Evolutionary conservation across 2,329 filamentous ascomycete genomes (phyloP).

Genomic region (Nemania diffusa): DNA sequence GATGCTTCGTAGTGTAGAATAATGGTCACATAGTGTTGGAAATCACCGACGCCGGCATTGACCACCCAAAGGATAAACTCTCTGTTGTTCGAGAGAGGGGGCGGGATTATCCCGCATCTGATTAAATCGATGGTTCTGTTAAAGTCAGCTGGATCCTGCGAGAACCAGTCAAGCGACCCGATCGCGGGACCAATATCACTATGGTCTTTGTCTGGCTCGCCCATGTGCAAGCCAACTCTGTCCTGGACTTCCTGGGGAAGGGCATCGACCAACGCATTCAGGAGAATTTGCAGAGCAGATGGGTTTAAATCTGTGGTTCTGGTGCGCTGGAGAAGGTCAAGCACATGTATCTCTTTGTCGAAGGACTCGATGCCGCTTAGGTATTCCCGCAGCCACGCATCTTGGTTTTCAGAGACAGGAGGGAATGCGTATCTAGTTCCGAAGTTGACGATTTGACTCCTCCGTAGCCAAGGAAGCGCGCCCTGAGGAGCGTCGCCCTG

Average conservation of each 20-base stretch:
- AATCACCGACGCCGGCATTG: neutral
- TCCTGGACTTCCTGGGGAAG: slow-evolving; percentile 1
- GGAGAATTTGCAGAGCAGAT: neutral
- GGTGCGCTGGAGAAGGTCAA: slow-evolving; percentile 18
- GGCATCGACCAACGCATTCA: slow-evolving; percentile 4
- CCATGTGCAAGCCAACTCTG: slow-evolving; percentile 7
- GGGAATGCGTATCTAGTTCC: neutral
- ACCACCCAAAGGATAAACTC: slow-evolving; percentile 28
- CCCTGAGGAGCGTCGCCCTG: neutral
- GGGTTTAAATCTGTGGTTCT: neutral
- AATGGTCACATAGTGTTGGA: slow-evolving; percentile 22
- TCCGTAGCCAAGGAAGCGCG: neutral
- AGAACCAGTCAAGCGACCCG: slow-evolving; percentile 18
- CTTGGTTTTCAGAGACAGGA: neutral
- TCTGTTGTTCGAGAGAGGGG: neutral
- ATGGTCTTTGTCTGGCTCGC: neutral
- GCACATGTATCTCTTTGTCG: slow-evolving; percentile 8
- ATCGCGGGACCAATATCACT: slow-evolving; percentile 5
- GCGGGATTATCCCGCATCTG: neutral
- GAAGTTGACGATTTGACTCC: slow-evolving; percentile 12
- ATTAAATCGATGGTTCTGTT: neutral
- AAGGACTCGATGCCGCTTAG: neutral
- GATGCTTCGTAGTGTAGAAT: slow-evolving; percentile 11
- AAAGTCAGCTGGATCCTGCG: neutral
- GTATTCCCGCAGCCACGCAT: neutral